phyloP scores from a whole-genome alignment of 2,329 filamentous ascomycete genomes.

The Hypoxylon sp. region DNA sequence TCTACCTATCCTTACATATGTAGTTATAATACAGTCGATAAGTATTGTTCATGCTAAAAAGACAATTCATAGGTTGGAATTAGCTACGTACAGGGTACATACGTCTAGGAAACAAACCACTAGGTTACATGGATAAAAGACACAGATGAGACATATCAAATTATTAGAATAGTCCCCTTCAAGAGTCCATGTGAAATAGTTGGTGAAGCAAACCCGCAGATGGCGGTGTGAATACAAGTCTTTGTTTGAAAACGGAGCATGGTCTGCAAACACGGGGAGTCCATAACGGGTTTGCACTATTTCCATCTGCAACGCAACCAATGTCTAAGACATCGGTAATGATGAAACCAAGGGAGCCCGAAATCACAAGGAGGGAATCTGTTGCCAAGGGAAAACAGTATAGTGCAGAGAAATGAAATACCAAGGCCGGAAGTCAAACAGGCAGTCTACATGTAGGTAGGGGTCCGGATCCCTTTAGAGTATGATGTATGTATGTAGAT shows the following conservation, averaged over 20 bases:
- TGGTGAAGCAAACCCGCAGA: conserved; percentile 4
- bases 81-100: too few species aligned
- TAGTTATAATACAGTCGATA: too few species aligned
- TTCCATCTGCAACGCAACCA: neutral
- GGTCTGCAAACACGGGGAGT: conserved; percentile 6
- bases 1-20: too few species aligned
- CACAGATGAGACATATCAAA: neutral
- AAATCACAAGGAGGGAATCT: neutral
- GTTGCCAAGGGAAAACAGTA: neutral
- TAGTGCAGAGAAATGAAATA: neutral
- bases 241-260: neutral
- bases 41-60: neutral
- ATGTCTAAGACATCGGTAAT: conserved; percentile 4
- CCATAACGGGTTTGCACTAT: conserved; percentile 11
- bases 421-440: too few species aligned
- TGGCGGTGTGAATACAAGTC: conserved; percentile 9
- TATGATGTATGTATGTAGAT: too few species aligned
- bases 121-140: neutral
- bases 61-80: neutral
- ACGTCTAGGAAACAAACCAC: neutral
- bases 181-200: neutral
- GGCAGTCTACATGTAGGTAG: too few species aligned
- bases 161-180: neutral
- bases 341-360: neutral
- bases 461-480: too few species aligned